Conservation (phyloP, 306 rosid species). For the Dryas alaskensis region DNA sequence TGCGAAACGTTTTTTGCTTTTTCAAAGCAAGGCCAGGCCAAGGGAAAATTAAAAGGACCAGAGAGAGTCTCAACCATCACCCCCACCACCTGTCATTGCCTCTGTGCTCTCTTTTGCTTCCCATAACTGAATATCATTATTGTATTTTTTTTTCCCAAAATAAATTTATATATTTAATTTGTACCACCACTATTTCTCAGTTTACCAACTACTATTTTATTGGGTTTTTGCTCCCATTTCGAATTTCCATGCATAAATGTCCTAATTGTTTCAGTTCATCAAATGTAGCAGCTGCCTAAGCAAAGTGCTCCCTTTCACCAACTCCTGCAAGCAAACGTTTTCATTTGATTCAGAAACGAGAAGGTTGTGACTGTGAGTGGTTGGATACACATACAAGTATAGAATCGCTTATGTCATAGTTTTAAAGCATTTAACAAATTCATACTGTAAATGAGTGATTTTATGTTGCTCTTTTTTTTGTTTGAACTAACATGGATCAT, state of each 20-base stretch:
- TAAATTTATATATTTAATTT: not conserved
- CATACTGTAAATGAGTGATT: no score
- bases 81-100: slow-evolving; percentile 19
- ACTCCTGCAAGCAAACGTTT: not conserved
- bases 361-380: no score
- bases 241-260: not conserved
- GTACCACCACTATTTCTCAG: no score
- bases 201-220: no score
- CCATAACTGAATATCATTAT: not conserved
- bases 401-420: no score
- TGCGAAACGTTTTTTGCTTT: slow-evolving; percentile 36
- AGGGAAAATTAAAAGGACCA: slow-evolving; percentile 31
- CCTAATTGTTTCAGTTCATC: not conserved
- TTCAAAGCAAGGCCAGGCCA: slow-evolving; percentile 11
- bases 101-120: not conserved
- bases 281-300: not conserved
- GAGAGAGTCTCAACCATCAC: slow-evolving; percentile 8
- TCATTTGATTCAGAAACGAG: no score
- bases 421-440: no score
- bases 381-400: no score
- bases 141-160: not conserved
- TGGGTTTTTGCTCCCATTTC: not conserved
- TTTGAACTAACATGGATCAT: no score
- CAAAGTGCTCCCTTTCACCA: not conserved
- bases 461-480: no score